These are phyloP conservation scores for Collybia sordida DNA, from an alignment of 768 basidiomycete genomes.

Conservation along the genomic window DNA sequence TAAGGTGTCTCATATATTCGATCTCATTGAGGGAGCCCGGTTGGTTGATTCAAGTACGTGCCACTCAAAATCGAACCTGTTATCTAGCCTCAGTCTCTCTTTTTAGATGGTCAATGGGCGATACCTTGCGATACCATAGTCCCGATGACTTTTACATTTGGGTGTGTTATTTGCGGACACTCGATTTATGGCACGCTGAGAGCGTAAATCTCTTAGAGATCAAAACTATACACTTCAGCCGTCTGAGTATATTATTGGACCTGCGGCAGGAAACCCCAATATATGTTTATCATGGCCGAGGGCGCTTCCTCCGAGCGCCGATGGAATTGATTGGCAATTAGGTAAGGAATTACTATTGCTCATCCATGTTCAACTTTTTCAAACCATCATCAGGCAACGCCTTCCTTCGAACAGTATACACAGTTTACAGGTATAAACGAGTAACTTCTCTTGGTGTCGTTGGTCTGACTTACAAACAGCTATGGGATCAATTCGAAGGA, in stretches of 20 bases:
- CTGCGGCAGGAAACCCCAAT: slow-evolving; percentile 58
- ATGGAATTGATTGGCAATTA: slow-evolving; percentile 84
- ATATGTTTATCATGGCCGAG: slow-evolving; percentile 76
- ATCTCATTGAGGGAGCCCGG: slow-evolving; percentile 60
- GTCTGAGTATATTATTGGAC: slow-evolving; percentile 77
- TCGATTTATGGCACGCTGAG: background rate
- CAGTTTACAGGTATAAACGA: slow-evolving; percentile 64
- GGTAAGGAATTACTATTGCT: slow-evolving; percentile 38
- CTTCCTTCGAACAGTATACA: slow-evolving; percentile 76
- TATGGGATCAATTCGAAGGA: slow-evolving; percentile 76
- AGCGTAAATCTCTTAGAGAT: slow-evolving; percentile 27
- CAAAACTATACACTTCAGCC: slow-evolving; percentile 65
- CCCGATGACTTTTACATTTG: slow-evolving; percentile 67
- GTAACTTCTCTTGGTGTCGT: background rate
- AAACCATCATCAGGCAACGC: slow-evolving; percentile 43
- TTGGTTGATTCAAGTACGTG: slow-evolving; percentile 59
- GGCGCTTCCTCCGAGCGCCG: slow-evolving; percentile 61
- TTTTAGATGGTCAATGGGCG: slow-evolving; percentile 67
- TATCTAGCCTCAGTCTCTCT: slow-evolving; percentile 1
- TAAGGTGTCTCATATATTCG: slow-evolving; percentile 70
- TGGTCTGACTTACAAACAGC: slow-evolving; percentile 33
- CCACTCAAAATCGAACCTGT: background rate
- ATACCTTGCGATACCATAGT: slow-evolving; percentile 66
- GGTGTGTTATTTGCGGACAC: slow-evolving; percentile 37
- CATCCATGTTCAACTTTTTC: background rate